Base-by-base conservation (phyloP, 805 yeast genomes). In the Saccharomycopsis javanensis region DNA sequence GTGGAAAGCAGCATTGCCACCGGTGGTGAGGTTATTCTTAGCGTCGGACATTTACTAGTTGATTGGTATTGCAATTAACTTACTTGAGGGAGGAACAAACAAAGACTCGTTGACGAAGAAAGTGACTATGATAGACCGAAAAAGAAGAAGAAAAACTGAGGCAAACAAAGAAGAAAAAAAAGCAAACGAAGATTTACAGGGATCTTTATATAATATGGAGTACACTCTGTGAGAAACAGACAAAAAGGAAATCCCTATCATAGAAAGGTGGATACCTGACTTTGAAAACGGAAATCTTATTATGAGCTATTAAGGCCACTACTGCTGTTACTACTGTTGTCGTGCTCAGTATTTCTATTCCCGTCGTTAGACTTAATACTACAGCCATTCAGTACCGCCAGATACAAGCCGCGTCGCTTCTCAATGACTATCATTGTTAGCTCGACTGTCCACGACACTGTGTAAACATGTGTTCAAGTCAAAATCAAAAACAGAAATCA, bases 1-100 rank as follows among this genome's bases (percentile, higher is more conserved):
- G 75, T 87, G 91, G 80, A 86, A 87, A 55, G 94, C 94, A 62
- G 88, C 81, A 68, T 87, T 85, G 75, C 95, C 94, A 74, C 95
- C 95, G 13, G 64, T 72, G 45, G 84, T 80, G 61, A 52, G 5
- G 52, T 51, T n/a, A n/a, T n/a, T 37, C 15, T 18, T 35, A 16
- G 31, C 28, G 13, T 3, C 50, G 13, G 50, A 33, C 33, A 28
- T 38, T 30, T 38, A 18, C n/a, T 2, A 20, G 15, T 23, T 23
- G 5, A 10, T 11, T 33, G 4, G 35, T 33, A n/a, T n/a, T n/a
- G n/a, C n/a, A n/a, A n/a, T n/a, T n/a, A n/a, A n/a, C n/a, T n/a
- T n/a, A n/a, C n/a, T n/a, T n/a, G n/a, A n/a, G n/a, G n/a, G n/a
- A n/a, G n/a, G n/a, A n/a, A n/a, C n/a, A n/a, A n/a, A n/a, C n/a